Percentiles rank a stretch among this genome's conserved stretches.
phyloP scores from a whole-genome alignment of 2,329 filamentous ascomycete species.

The Leptographium procerum region DNA sequence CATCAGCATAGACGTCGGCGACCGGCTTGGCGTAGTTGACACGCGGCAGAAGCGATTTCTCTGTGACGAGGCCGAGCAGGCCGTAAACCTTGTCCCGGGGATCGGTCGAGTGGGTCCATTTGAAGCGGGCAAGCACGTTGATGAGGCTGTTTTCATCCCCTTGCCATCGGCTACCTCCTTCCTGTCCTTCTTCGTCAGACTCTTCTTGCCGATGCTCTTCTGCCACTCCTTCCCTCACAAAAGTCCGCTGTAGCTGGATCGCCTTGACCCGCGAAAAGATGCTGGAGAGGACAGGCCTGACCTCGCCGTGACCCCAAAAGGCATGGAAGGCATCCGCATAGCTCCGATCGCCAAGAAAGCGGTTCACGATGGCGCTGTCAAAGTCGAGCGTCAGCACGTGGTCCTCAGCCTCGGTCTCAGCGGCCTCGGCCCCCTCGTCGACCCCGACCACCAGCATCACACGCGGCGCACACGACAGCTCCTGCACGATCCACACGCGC shows the following conservation, averaged over 20 bases:
- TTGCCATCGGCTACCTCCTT: background rate
- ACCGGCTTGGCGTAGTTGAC: constrained; percentile 4
- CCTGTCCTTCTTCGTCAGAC: no score
- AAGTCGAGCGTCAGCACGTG: constrained; percentile 3
- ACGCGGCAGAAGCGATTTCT: background rate
- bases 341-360: background rate
- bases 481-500: constrained; percentile 11
- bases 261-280: constrained; percentile 1
- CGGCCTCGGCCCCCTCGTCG: background rate
- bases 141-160: constrained; percentile 3
- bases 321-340: constrained; percentile 3
- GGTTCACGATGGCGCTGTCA: constrained; percentile 4
- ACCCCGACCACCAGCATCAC: constrained; percentile 1
- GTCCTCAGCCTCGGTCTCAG: background rate
- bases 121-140: constrained; percentile 7
- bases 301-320: constrained; percentile 1
- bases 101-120: constrained; percentile 4
- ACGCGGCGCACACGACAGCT: constrained; percentile 7
- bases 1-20: constrained; percentile 4
- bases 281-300: background rate
- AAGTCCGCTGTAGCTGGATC: constrained; percentile 1
- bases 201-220: background rate
- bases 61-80: constrained; percentile 6
- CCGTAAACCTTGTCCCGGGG: constrained; percentile 10
- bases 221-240: background rate